Evolutionary conservation across 2,329 filamentous ascomycete species (phyloP), one percentile per base, ranked within the genome.

Genomic region (Parafenestella ontariensis): DNA sequence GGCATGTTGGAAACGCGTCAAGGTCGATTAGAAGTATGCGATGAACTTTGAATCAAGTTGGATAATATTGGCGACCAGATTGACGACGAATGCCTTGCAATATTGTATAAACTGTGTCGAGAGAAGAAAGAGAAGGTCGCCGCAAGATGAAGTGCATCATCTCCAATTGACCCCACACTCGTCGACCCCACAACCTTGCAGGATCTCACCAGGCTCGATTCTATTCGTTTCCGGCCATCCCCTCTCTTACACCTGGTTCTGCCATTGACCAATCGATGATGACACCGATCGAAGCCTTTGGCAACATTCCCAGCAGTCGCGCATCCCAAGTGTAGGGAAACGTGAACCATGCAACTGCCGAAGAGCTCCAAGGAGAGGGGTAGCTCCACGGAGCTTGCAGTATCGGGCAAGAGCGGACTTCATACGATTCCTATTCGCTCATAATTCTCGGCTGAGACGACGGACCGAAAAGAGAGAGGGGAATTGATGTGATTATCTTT

Each of bases 301-400:
- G 44, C 26, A 9, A 18, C 31, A 41, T 34, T n/a, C 34, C 41
- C 18, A 34, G 39, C 18, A 24, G 18, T 42, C 17, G 42, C 44
- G 21, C 34, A 24, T 33, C 15, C 11, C 17, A 39, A 45, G 29
- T 18, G 31, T 46, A 37, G 23, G 20, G 26, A 39, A 8, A 37
- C 20, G 40, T 29, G 48, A 39, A 45, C 40, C 43, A 40, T 52
- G 46, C 57, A 71, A 68, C 65, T 69, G 68, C 66, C 68, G 67
- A 70, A 45, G 53, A 45, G 29, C 41, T 46, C 50, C 36, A 55
- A 43, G 47, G 63, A n/a, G 24, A 65, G 66, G 66, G 62, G 64
- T 64, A 64, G 52, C 56, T 59, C 46, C 49, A 61, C 51, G 49
- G 42, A 36, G 18, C 46, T 20, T 46, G 29, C 31, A 42, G 37